A percentile compares a stretch with the other conserved stretches of the same genome.
phyloP scores from a whole-genome alignment of 208 protist genomes.

The Acanthamoeba lenticulata region DNA sequence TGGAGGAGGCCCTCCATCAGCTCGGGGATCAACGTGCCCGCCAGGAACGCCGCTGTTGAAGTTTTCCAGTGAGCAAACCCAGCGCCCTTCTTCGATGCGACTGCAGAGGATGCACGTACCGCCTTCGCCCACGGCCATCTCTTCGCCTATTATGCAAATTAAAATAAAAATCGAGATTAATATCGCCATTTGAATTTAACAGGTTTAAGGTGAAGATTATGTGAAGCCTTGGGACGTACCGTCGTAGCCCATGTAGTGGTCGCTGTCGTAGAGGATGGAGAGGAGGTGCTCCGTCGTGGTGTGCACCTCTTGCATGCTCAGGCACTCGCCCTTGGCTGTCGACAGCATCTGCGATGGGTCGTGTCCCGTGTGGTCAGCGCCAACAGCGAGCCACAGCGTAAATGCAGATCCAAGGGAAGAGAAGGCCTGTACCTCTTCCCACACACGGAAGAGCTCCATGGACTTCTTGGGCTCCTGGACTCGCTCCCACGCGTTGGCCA shows the following conservation, averaged over 20 bases:
- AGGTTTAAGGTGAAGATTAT: neutral
- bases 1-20: neutral
- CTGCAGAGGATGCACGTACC: too few relatives aligned
- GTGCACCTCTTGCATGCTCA: neutral
- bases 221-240: neutral
- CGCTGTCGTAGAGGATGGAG: neutral
- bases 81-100: too few relatives aligned
- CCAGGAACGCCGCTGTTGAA: neutral
- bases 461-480: constrained; percentile 10
- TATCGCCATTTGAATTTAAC: neutral
- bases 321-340: neutral
- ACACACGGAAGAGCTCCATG: neutral
- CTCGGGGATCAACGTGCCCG: neutral
- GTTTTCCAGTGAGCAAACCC: neutral
- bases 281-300: neutral
- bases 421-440: neutral
- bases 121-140: neutral
- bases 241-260: neutral
- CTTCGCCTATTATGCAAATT: neutral
- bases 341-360: neutral
- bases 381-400: too few relatives aligned
- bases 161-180: neutral
- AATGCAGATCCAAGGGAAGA: neutral
- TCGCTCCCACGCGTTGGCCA: neutral
- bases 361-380: too few relatives aligned